phyloP scores from a whole-genome alignment of 306 rosid genomes.

The Lagenaria siceraria region DNA sequence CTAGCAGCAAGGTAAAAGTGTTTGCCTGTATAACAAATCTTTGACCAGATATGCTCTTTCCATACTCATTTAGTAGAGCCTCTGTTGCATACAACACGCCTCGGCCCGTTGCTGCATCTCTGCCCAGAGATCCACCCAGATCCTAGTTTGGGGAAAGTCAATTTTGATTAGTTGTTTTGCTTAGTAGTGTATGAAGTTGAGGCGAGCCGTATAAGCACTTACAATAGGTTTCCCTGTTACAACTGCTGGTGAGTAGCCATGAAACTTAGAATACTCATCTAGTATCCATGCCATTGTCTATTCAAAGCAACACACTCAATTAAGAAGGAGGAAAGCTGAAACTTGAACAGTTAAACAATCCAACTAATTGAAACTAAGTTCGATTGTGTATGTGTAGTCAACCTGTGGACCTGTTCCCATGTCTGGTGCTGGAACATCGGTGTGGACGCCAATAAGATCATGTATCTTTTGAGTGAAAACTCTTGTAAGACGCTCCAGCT shows the following conservation, averaged over 20 bases:
- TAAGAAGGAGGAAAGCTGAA: not conserved
- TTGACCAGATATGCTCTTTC: conserved; percentile 70
- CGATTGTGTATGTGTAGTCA: not conserved
- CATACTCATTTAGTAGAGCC: conserved; percentile 72
- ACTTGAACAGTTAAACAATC: not conserved
- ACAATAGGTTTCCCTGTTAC: conserved; percentile 95
- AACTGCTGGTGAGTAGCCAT: conserved; percentile 86
- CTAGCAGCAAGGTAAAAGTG: not conserved
- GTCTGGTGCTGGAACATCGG: conserved; percentile 95
- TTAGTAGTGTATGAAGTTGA: not conserved
- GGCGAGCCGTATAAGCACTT: conserved; percentile 14
- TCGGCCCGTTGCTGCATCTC: conserved; percentile 92
- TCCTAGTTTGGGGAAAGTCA: conserved; percentile 29
- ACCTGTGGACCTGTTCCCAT: conserved; percentile 99
- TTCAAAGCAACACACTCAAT: conserved; percentile 8
- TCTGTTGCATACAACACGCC: conserved; percentile 86
- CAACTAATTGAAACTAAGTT: not conserved
- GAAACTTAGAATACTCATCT: conserved; percentile 92
- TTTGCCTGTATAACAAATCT: conserved; percentile 74
- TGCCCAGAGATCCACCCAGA: conserved; percentile 86
- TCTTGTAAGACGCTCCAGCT: conserved; percentile 80
- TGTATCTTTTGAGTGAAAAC: conserved; percentile 95
- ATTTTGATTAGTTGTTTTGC: not conserved
- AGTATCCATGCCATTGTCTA: conserved; percentile 99
- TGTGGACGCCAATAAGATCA: conserved; percentile 71